These are phyloP conservation scores for Bullera alba DNA, from an alignment of 768 basidiomycete species.

Conservation along the genomic window DNA sequence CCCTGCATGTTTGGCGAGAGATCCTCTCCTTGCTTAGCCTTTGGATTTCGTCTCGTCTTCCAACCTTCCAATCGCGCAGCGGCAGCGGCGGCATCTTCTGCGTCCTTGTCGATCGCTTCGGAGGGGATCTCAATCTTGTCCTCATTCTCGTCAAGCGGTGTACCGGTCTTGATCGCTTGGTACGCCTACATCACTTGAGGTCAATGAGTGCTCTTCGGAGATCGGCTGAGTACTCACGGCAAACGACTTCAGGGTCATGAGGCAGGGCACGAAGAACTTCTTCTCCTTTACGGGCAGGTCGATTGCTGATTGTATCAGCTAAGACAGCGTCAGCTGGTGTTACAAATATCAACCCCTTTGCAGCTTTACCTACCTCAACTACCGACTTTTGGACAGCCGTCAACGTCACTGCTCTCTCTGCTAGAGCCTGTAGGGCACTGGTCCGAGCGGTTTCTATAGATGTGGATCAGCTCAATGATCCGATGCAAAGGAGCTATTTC, in stretches of 20 bases:
- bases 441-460: constrained; percentile 62
- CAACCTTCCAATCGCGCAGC: constrained; percentile 31
- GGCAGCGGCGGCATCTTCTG: constrained; percentile 38
- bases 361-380: constrained; percentile 52
- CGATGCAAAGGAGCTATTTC: neutral
- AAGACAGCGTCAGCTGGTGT: neutral
- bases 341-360: neutral
- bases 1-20: constrained; percentile 73
- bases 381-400: constrained; percentile 52
- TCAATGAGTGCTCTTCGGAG: neutral
- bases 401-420: constrained; percentile 60
- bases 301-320: constrained; percentile 62
- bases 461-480: neutral
- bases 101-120: constrained; percentile 21
- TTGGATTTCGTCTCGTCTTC: constrained; percentile 34
- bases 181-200: constrained; percentile 25
- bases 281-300: constrained; percentile 55
- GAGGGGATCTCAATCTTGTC: constrained; percentile 11
- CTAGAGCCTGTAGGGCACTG: constrained; percentile 67
- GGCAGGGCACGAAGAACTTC: constrained; percentile 59
- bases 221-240: constrained; percentile 31
- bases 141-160: constrained; percentile 11
- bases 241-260: constrained; percentile 51
- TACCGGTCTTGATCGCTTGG: constrained; percentile 27
- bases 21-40: constrained; percentile 38